Evolutionary conservation across 345 rosid species (phyloP).

Genomic region (Salix viminalis): DNA sequence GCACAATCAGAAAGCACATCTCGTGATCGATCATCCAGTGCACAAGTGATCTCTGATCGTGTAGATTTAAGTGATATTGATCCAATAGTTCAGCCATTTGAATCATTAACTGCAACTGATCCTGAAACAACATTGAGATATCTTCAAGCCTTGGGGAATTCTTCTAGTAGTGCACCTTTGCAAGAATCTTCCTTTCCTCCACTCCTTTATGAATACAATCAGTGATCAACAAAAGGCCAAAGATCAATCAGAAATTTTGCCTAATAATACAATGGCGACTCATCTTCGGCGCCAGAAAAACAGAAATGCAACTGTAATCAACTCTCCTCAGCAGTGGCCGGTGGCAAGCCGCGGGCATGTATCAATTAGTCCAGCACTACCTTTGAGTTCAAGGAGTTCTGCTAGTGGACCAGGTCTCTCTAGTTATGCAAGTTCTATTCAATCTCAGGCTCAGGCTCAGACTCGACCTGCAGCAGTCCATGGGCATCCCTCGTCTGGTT

Average conservation of each 20-base stretch:
- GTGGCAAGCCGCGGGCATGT: slow-evolving; percentile 35
- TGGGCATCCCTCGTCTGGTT: slow-evolving; percentile 25
- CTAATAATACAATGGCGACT: slow-evolving; percentile 63
- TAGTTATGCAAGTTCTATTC: slow-evolving; percentile 42
- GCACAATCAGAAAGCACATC: slow-evolving; percentile 29
- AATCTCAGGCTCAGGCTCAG: slow-evolving; percentile 31
- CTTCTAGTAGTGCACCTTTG: slow-evolving; percentile 51
- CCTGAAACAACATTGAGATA: slow-evolving; percentile 60
- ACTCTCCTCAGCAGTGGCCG: slow-evolving; percentile 60
- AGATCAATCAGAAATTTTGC: slow-evolving; percentile 40
- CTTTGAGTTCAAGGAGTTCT: slow-evolving; percentile 23
- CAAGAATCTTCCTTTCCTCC: slow-evolving; percentile 91
- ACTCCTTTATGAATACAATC: slow-evolving; percentile 38
- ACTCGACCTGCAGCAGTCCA: slow-evolving; percentile 19
- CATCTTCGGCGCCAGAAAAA: slow-evolving; percentile 52
- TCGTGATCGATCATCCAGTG: slow-evolving; percentile 42
- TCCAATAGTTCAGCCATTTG: slow-evolving; percentile 59
- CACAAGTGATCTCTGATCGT: slow-evolving; percentile 37
- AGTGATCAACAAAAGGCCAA: slow-evolving; percentile 44
- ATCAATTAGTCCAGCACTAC: slow-evolving; percentile 30
- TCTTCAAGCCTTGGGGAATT: slow-evolving; percentile 74
- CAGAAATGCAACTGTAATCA: slow-evolving; percentile 25
- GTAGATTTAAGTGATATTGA: slow-evolving; percentile 42
- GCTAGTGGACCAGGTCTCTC: slow-evolving; percentile 25
- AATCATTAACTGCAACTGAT: slow-evolving; percentile 44